These are phyloP conservation scores for Grosmannia huntii DNA, from an alignment of 2,329 filamentous ascomycete species.

Conservation along the genomic window DNA sequence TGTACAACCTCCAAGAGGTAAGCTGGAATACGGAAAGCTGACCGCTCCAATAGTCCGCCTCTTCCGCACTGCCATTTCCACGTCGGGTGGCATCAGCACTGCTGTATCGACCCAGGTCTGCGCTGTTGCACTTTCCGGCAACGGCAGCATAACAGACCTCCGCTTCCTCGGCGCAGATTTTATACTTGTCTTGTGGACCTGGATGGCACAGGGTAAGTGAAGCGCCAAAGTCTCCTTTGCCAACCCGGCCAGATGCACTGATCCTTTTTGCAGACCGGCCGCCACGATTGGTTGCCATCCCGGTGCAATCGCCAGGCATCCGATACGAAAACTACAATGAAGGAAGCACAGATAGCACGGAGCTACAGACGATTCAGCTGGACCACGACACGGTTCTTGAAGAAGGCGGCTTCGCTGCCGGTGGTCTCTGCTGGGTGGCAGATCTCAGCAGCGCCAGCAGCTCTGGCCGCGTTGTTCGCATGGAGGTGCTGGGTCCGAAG, in stretches of 20 bases:
- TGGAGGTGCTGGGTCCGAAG: slow-evolving; percentile 37
- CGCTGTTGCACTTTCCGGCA: slow-evolving; percentile 26
- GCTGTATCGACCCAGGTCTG: slow-evolving; percentile 25
- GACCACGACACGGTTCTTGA: background rate
- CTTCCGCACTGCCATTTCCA: slow-evolving; percentile 37
- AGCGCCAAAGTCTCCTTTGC: background rate
- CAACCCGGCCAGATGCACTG: background rate
- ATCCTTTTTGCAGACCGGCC: slow-evolving; percentile 2
- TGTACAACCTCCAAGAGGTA: background rate
- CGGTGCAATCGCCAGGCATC: slow-evolving; percentile 3
- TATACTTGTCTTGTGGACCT: slow-evolving; percentile 46
- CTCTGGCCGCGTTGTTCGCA: slow-evolving; percentile 20
- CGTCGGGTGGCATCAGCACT: slow-evolving; percentile 47
- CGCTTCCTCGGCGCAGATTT: slow-evolving; percentile 54
- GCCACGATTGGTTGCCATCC: slow-evolving; percentile 7
- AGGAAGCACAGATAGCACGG: background rate
- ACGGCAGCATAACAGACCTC: slow-evolving; percentile 41
- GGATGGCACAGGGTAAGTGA: slow-evolving; percentile 13
- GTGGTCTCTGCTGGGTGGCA: slow-evolving; percentile 8
- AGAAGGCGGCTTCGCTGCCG: background rate
- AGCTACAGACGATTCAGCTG: background rate
- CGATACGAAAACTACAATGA: slow-evolving; percentile 1
- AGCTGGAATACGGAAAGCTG: background rate
- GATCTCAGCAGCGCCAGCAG: slow-evolving; percentile 1
- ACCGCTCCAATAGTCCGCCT: slow-evolving; percentile 34